phyloP scores from a whole-genome alignment of 768 basidiomycete genomes.

The Hypholoma sublateritium region DNA sequence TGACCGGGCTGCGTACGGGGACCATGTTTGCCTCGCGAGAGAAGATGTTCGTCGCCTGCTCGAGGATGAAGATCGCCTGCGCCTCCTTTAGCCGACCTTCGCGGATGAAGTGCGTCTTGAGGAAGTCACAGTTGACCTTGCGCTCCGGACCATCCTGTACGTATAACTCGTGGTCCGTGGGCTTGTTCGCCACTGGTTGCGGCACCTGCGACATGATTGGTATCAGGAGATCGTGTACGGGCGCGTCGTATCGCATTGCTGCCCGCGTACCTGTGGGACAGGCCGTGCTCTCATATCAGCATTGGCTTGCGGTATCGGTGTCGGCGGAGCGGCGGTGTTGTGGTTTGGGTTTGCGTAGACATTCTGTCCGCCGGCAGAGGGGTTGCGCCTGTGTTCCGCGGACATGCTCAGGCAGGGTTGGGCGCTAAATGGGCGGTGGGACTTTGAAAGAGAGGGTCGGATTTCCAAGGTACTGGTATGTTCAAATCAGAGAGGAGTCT shows the following conservation, averaged over 20 bases:
- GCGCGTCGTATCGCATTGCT: not conserved
- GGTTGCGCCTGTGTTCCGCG: slow-evolving; percentile 5
- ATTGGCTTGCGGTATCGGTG: not conserved
- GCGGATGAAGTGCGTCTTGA: slow-evolving; percentile 86
- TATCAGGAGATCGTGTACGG: not conserved
- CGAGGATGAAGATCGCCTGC: slow-evolving; percentile 83
- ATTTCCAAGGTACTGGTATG: too few species aligned
- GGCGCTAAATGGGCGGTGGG: too few species aligned
- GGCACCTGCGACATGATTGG: slow-evolving; percentile 50
- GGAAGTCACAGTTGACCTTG: slow-evolving; percentile 75
- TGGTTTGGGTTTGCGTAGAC: slow-evolving; percentile 1
- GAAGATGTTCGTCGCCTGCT: slow-evolving; percentile 64
- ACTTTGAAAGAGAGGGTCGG: too few species aligned
- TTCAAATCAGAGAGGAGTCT: too few species aligned
- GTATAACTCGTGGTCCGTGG: slow-evolving; percentile 76
- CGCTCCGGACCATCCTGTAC: slow-evolving; percentile 47
- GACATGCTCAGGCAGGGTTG: not conserved
- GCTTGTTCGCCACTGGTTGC: slow-evolving; percentile 59
- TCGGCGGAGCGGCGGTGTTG: not conserved
- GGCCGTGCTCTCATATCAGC: slow-evolving; percentile 3
- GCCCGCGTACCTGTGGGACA: slow-evolving; percentile 4
- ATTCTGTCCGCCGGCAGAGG: not conserved
- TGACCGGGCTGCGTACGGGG: slow-evolving; percentile 83
- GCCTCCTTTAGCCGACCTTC: slow-evolving; percentile 83
- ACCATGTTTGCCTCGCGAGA: slow-evolving; percentile 82